A percentile compares a stretch with the other conserved stretches of the same genome.
Conservation (phyloP, 495 filamentous ascomycete genomes). For the Hypoxylon intermedium region DNA sequence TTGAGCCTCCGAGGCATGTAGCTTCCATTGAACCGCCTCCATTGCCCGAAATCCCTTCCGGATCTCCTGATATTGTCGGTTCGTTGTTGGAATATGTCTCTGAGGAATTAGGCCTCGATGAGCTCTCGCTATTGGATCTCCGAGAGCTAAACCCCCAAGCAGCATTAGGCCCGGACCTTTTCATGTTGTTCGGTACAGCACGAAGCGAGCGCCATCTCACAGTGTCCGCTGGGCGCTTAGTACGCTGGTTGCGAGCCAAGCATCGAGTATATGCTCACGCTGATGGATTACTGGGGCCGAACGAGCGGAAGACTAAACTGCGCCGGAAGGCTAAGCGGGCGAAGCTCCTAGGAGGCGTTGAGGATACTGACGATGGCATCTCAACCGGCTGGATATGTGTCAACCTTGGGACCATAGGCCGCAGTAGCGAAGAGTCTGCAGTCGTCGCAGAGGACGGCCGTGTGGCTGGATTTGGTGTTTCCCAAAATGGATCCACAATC, state of each 20-base stretch:
- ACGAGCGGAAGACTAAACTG: constrained; percentile 88
- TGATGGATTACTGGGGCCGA: constrained; percentile 86
- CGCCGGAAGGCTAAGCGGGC: constrained; percentile 79
- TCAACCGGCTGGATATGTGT: constrained; percentile 96
- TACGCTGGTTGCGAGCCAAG: constrained; percentile 79
- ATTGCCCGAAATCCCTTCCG: constrained; percentile 76
- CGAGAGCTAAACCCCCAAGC: constrained; percentile 83
- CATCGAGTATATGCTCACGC: constrained; percentile 76
- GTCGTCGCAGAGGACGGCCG: constrained; percentile 52
- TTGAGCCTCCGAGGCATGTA: constrained; percentile 61
- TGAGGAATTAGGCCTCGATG: constrained; percentile 81
- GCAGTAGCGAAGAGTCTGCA: constrained; percentile 49
- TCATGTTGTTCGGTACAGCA: constrained; percentile 94
- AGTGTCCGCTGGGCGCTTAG: constrained; percentile 86
- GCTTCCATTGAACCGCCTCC: constrained; percentile 66
- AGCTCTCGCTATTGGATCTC: constrained; percentile 78
- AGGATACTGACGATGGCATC: constrained; percentile 75
- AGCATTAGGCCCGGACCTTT: constrained; percentile 81
- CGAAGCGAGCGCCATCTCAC: constrained; percentile 93
- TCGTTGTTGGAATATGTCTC: constrained; percentile 78
- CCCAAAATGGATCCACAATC: constrained; percentile 61
- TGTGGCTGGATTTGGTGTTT: constrained; percentile 79
- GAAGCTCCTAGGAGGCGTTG: constrained; percentile 67
- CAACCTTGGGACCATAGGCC: constrained; percentile 76
- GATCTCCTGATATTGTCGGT: constrained; percentile 74